These are phyloP conservation scores for Leptomonas seymouri DNA, from an alignment of 208 protist species.

Conservation along the genomic window DNA sequence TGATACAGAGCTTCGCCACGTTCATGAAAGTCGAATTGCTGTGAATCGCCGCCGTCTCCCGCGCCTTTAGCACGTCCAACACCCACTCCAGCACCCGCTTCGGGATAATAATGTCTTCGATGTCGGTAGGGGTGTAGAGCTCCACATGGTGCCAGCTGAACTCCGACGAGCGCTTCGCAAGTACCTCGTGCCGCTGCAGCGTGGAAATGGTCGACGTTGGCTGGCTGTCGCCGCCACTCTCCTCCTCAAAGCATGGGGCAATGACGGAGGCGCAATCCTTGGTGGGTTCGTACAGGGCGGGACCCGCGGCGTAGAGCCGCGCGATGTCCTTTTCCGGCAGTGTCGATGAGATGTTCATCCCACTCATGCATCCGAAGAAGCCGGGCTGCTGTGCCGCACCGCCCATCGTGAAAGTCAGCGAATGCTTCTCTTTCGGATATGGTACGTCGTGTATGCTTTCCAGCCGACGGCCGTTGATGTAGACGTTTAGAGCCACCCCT, in stretches of 20 bases:
- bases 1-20: constrained; percentile 66
- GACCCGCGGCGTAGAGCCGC: constrained; percentile 54
- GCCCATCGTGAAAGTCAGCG: constrained; percentile 69
- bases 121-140: constrained; percentile 32
- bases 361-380: constrained; percentile 72
- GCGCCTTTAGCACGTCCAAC: constrained; percentile 33
- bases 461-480: constrained; percentile 68
- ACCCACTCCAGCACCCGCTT: constrained; percentile 30
- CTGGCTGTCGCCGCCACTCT: constrained; percentile 20
- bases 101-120: constrained; percentile 23
- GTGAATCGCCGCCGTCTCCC: constrained; percentile 17
- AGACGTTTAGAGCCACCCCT: constrained; percentile 56
- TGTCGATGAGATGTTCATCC: constrained; percentile 73
- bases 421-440: constrained; percentile 65
- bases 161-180: constrained; percentile 26
- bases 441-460: constrained; percentile 41
- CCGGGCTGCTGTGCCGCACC: constrained; percentile 46
- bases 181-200: constrained; percentile 26
- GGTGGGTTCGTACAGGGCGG: constrained; percentile 32
- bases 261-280: constrained; percentile 28
- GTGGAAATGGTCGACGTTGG: constrained; percentile 1
- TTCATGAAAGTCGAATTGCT: constrained; percentile 36
- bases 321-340: constrained; percentile 68
- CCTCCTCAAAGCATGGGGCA: constrained; percentile 38
- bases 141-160: constrained; percentile 32